Percentiles rank a stretch among this genome's conserved stretches.
phyloP scores from a whole-genome alignment of 805 yeast genomes.

The Vanderwaltozyma verrucispora region DNA sequence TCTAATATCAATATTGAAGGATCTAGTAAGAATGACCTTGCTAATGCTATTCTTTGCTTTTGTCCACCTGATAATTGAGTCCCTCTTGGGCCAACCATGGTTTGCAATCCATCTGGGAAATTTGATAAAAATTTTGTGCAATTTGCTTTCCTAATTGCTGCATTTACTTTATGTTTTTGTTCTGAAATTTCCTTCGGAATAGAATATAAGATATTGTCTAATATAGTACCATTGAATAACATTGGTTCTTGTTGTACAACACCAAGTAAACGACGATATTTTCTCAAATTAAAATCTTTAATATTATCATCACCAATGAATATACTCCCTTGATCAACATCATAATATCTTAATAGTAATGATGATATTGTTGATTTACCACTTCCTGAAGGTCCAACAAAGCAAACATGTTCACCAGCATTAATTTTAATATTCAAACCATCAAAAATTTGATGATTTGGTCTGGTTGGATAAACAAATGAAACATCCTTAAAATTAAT shows the following conservation, averaged over 20 bases:
- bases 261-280: constrained; percentile 67
- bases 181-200: constrained; percentile 38
- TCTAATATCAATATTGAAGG: constrained; percentile 80
- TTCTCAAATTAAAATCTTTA: constrained; percentile 55
- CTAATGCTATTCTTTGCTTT: constrained; percentile 84
- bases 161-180: constrained; percentile 45
- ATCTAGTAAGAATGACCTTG: constrained; percentile 68
- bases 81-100: constrained; percentile 78
- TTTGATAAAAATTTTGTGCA: constrained; percentile 55
- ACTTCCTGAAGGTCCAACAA: constrained; percentile 96
- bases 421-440: constrained; percentile 48
- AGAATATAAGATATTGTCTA: constrained; percentile 78
- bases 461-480: constrained; percentile 80
- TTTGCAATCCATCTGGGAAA: constrained; percentile 76
- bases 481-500: constrained; percentile 53
- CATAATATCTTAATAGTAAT: constrained; percentile 72
- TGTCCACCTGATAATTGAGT: constrained; percentile 92
- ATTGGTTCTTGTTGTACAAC: constrained; percentile 91
- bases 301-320: constrained; percentile 56
- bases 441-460: constrained; percentile 54
- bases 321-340: constrained; percentile 57
- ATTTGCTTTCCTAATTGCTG: constrained; percentile 63
- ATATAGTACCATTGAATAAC: constrained; percentile 73
- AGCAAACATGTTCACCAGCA: constrained; percentile 82
- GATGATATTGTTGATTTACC: constrained; percentile 88